Evolutionary conservation across 2,329 filamentous ascomycete genomes (phyloP), one percentile per base, ranked within the genome.

Genomic region (Pseudogymnoascus sp.): DNA sequence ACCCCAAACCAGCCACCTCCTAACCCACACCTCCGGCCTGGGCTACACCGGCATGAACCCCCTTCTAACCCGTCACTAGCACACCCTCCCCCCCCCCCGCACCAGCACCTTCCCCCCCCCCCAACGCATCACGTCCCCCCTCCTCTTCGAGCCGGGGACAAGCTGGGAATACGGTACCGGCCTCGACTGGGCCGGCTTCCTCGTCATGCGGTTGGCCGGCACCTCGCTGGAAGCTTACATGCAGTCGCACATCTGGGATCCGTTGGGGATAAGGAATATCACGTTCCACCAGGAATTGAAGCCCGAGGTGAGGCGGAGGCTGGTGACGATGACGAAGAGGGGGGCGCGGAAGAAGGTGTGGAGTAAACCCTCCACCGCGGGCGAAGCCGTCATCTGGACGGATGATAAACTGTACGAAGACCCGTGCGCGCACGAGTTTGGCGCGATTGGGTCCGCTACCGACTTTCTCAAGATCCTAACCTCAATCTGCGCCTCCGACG

Each of bases 91-190:
- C 7, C 45, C 14, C 11, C 57, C 5, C 6, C n/a, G 63, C 16
- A 21, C 21, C 14, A 8, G 4, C 3, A 14, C 63, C 6, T 2
- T 10, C 31, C 2, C 31, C 31, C 4, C 10, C 31, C 6, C 66
- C 3, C 29, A 45, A 12, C 26, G 23, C 57, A 62, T 47, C 36
- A 29, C 45, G 11, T 64, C 60, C 5, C 86, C 86, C 0, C 73
- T 90, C 12, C 71, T 88, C 0, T 86, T 86, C 67, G 85, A 88
- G 67, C 86, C 87, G 0, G 86, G 86, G 0, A 78, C 81, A 23
- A 76, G 76, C 2, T 89, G 84, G 82, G 78, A 83, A 64, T 88
- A 89, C 21, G 78, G 81, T 1, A 75, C 75, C 5, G 72, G 72
- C 10, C 74, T 84, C 6, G 82, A 85, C 68, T 85, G 81, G 82